Percentiles rank a stretch among this genome's conserved stretches.
phyloP scores from a whole-genome alignment of 176 grass and related monocot species.

The Otatea glauca region DNA sequence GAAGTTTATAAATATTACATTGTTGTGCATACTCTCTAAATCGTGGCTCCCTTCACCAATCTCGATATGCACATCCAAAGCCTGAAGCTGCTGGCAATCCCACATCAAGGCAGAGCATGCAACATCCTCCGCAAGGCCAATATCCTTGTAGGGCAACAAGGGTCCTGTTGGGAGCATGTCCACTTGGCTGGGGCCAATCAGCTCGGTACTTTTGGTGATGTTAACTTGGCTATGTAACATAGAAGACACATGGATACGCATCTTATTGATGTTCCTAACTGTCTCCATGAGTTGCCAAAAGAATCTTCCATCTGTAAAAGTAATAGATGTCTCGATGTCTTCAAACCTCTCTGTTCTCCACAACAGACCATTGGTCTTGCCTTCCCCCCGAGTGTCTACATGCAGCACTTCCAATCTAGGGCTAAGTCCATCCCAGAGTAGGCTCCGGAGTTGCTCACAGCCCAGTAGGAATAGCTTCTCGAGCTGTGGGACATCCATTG shows the following conservation, averaged over 20 bases:
- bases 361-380: not conserved
- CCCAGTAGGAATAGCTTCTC: not conserved
- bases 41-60: conserved; percentile 17
- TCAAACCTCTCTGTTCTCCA: not conserved
- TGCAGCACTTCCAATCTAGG: not conserved
- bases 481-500: not conserved
- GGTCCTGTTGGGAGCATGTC: not conserved
- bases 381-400: not conserved
- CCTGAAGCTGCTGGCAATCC: not conserved
- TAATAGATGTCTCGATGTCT: not conserved
- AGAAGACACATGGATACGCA: conserved; percentile 6
- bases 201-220: not conserved
- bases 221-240: not conserved
- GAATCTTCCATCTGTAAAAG: not conserved
- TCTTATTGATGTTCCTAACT: not conserved
- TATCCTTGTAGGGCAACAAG: not conserved
- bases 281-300: not conserved
- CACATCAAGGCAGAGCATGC: not conserved
- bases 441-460: not conserved
- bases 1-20: rapidly evolving
- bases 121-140: not conserved
- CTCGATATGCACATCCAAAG: not conserved
- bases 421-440: not conserved
- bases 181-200: not conserved
- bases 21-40: not conserved